Evolutionary conservation across 345 rosid genomes (phyloP).

Genomic region (Isatis tinctoria): DNA sequence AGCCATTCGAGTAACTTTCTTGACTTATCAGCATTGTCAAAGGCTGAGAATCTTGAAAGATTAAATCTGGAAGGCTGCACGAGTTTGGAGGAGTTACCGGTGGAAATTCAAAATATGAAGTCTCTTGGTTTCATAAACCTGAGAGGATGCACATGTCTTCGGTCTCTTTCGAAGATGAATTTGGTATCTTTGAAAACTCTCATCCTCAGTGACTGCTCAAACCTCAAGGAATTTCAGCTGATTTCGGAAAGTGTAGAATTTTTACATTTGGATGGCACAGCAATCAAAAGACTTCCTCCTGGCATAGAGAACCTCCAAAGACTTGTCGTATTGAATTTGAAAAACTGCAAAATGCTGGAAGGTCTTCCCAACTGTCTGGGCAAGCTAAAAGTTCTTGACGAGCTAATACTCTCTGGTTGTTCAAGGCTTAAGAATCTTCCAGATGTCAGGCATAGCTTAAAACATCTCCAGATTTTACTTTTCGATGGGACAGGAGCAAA

Average conservation of each 20-base stretch:
- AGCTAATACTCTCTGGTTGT: slow-evolving; percentile 6
- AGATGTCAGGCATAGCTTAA: not conserved
- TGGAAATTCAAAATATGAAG: not conserved
- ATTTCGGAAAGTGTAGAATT: not conserved
- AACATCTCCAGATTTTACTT: slow-evolving; percentile 8
- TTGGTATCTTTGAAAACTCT: not conserved
- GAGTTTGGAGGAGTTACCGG: not conserved
- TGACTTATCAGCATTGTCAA: not conserved
- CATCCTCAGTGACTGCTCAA: slow-evolving; percentile 4
- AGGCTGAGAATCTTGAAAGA: not conserved
- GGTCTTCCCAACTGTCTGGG: not conserved
- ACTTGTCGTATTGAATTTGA: not conserved
- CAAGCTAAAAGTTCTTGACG: not conserved
- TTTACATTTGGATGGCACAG: slow-evolving; percentile 4
- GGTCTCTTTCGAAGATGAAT: not conserved
- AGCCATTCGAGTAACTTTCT: not conserved
- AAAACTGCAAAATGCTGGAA: not conserved
- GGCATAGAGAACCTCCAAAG: not conserved
- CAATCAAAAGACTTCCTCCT: slow-evolving; percentile 10
- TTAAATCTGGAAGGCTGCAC: slow-evolving; percentile 3
- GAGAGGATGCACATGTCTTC: not conserved
- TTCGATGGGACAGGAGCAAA: not conserved
- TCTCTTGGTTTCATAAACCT: not conserved
- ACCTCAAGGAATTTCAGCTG: not conserved
- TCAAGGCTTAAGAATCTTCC: not conserved